A percentile compares a stretch with the other conserved stretches of the same genome.
Conservation (phyloP, 805 yeast species). For the Teunomyces panamensis region DNA sequence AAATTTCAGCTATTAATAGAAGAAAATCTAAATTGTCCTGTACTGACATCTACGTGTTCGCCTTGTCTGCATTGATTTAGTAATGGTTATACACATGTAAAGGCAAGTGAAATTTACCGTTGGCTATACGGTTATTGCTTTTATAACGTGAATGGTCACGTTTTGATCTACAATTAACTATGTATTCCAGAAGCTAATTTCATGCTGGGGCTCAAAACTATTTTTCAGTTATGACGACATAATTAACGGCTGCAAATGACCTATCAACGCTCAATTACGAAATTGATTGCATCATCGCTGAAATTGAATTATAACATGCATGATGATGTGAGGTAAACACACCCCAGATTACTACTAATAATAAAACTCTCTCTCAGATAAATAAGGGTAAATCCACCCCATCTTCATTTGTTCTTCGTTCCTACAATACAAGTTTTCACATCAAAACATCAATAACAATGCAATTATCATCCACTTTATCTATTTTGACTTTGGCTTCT, state of each 20-base stretch:
- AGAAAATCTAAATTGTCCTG: no score
- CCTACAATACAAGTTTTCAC: background rate
- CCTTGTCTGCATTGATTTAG: no score
- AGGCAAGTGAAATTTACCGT: no score
- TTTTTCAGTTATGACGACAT: background rate
- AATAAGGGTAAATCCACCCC: background rate
- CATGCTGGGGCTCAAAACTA: background rate
- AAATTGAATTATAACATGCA: background rate
- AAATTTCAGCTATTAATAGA: no score
- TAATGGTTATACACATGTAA: no score
- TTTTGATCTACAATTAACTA: background rate
- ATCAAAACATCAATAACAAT: slow-evolving; percentile 1
- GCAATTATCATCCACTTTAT: slow-evolving; percentile 15
- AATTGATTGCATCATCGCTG: background rate
- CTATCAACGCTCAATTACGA: background rate
- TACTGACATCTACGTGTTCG: no score
- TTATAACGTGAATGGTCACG: background rate
- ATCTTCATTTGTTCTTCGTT: background rate
- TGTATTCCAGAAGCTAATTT: background rate
- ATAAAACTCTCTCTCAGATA: background rate
- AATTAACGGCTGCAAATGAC: background rate
- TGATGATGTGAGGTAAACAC: background rate
- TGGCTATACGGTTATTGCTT: background rate
- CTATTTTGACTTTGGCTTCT: slow-evolving; percentile 16
- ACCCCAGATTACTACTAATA: slow-evolving; percentile 1